Conservation (phyloP, 2,329 filamentous ascomycete species). For the Dothideomycetes sp. region DNA sequence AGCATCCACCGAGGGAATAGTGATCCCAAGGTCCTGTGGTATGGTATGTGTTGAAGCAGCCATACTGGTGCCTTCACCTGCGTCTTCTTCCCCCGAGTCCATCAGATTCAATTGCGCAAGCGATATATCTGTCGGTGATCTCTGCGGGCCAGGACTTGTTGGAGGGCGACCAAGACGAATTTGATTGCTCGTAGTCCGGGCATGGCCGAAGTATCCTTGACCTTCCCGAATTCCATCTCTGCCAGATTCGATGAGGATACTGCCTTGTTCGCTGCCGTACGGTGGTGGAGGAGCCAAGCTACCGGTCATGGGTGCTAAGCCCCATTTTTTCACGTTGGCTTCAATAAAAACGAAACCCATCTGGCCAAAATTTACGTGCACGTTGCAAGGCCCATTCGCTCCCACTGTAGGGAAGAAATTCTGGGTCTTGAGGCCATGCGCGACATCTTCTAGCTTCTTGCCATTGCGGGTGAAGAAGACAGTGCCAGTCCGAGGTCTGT, state of each 20-base stretch:
- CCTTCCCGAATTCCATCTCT: slow-evolving; percentile 42
- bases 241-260: slow-evolving; percentile 84
- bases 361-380: slow-evolving; percentile 97
- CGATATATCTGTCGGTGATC: slow-evolving; percentile 92
- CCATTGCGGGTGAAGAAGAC: slow-evolving; percentile 98
- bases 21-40: slow-evolving; percentile 3
- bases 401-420: slow-evolving; percentile 98
- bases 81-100: slow-evolving; percentile 49
- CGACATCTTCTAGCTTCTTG: slow-evolving; percentile 91
- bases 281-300: slow-evolving; percentile 90
- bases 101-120: slow-evolving; percentile 73
- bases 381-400: slow-evolving; percentile 79
- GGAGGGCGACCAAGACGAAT: slow-evolving; percentile 60
- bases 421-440: slow-evolving; percentile 82
- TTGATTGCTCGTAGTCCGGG: slow-evolving; percentile 65
- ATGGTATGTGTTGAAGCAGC: slow-evolving; percentile 10
- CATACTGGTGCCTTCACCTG: slow-evolving; percentile 52
- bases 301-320: slow-evolving; percentile 87
- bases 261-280: slow-evolving; percentile 94
- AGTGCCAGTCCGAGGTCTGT: slow-evolving; percentile 84
- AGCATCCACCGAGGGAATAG: slow-evolving; percentile 20
- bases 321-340: slow-evolving; percentile 99
- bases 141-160: slow-evolving; percentile 69
- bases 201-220: slow-evolving; percentile 50
- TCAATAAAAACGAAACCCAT: slow-evolving; percentile 98